phyloP scores from a whole-genome alignment of 176 grass and related monocot species.

The Tillandsia fasciculata region DNA sequence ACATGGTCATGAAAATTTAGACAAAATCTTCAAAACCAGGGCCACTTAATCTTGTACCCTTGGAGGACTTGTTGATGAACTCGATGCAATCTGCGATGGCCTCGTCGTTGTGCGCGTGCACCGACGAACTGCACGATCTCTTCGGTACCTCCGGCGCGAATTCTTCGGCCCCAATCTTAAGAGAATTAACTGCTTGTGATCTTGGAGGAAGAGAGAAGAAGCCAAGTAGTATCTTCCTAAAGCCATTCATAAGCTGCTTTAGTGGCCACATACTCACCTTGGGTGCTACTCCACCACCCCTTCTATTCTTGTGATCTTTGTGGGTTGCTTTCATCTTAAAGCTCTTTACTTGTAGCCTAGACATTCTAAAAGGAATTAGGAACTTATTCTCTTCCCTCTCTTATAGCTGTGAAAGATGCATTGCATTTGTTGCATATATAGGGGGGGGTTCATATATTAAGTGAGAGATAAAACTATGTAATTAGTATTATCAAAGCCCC shows the following conservation, averaged over 20 bases:
- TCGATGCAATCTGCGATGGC: conserved; percentile 87
- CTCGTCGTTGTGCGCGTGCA: conserved; percentile 76
- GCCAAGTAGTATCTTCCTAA: conserved; percentile 63
- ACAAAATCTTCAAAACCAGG: conserved; percentile 16
- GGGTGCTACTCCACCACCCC: not conserved
- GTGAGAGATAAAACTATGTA: not conserved
- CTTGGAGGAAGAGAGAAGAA: conserved; percentile 49
- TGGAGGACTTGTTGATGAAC: conserved; percentile 66
- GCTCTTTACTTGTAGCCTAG: conserved; percentile 53
- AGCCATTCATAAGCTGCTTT: conserved; percentile 46
- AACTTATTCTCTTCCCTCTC: not conserved
- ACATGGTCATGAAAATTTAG: conserved; percentile 17
- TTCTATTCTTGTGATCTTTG: conserved; percentile 12
- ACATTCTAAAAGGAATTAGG: conserved; percentile 25
- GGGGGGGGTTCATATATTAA: not conserved
- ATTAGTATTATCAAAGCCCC: conserved; percentile 7
- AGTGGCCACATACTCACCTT: conserved; percentile 45
- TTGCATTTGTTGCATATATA: not conserved
- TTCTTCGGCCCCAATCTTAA: not conserved
- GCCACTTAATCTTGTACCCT: conserved; percentile 15
- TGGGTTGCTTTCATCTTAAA: conserved; percentile 42
- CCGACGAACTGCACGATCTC: conserved; percentile 42
- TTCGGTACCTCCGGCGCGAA: conserved; percentile 18
- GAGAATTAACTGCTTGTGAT: not conserved
- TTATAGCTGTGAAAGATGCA: not conserved